Percentiles rank a stretch among this genome's conserved stretches.
Conservation (phyloP, 805 yeast species). For the Grigorovia humatica region DNA sequence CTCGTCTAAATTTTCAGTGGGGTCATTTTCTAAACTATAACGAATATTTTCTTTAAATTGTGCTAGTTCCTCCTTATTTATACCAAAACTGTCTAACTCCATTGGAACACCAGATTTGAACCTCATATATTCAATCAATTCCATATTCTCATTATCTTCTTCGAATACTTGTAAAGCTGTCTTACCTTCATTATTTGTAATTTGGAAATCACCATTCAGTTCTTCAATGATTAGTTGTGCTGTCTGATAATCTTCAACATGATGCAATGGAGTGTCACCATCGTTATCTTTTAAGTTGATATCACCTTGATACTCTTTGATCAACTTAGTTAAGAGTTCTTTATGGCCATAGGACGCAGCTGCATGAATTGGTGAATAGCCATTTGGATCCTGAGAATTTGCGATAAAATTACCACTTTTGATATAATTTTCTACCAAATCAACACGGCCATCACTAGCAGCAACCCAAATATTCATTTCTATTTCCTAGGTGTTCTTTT, state of each 20-base stretch:
- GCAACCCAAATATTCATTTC: conserved; percentile 81
- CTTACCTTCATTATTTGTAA: conserved; percentile 62
- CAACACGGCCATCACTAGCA: conserved; percentile 72
- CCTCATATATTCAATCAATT: conserved; percentile 56
- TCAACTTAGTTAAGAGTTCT: conserved; percentile 40
- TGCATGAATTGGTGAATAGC: conserved; percentile 95
- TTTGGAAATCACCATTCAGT: conserved; percentile 52
- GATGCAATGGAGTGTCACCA: conserved; percentile 94
- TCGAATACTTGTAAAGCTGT: conserved; percentile 66
- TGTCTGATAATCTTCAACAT: conserved; percentile 58
- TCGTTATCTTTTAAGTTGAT: conserved; percentile 75
- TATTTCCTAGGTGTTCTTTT: neutral
- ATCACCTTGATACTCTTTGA: conserved; percentile 53
- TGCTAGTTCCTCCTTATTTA: conserved; percentile 23
- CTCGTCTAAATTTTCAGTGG: conserved; percentile 31
- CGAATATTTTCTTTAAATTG: conserved; percentile 39
- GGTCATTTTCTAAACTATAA: conserved; percentile 42
- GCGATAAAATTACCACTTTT: conserved; percentile 42
- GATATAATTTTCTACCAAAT: conserved; percentile 47
- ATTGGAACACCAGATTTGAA: conserved; percentile 24
- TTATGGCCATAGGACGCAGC: conserved; percentile 88
- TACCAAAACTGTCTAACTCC: conserved; percentile 16
- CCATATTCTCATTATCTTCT: conserved; percentile 82
- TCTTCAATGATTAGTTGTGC: conserved; percentile 62
- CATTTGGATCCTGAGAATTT: conserved; percentile 77